phyloP scores from a whole-genome alignment of 2,329 filamentous ascomycete species.

The Davidsoniella virescens region DNA sequence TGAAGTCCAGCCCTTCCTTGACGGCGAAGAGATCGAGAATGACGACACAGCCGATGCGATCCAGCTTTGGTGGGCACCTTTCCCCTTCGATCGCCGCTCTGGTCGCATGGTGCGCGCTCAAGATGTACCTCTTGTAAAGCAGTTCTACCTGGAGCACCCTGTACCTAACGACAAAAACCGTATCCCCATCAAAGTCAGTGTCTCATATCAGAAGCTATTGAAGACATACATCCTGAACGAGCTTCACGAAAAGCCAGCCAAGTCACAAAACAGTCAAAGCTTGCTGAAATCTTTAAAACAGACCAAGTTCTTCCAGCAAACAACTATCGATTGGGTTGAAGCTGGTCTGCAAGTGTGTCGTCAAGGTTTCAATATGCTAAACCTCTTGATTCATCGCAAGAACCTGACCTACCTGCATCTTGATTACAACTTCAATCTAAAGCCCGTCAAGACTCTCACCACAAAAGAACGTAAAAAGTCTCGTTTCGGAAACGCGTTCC shows the following conservation, averaged over 20 bases:
- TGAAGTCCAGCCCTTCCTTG: slow-evolving; percentile 73
- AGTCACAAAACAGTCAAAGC: slow-evolving; percentile 90
- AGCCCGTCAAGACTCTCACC: slow-evolving; percentile 94
- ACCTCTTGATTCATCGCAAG: slow-evolving; percentile 92
- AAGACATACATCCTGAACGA: slow-evolving; percentile 96
- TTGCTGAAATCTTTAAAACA: slow-evolving; percentile 77
- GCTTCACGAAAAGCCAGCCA: slow-evolving; percentile 86
- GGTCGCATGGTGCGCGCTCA: slow-evolving; percentile 93
- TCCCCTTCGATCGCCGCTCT: slow-evolving; percentile 84
- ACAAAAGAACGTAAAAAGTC: slow-evolving; percentile 99
- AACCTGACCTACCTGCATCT: slow-evolving; percentile 96
- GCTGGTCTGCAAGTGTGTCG: slow-evolving; percentile 94
- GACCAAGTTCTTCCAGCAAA: slow-evolving; percentile 99
- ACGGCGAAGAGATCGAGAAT: slow-evolving; percentile 76
- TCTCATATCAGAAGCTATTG: slow-evolving; percentile 94
- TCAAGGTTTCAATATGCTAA: slow-evolving; percentile 98
- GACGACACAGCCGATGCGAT: slow-evolving; percentile 84
- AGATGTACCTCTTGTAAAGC: slow-evolving; percentile 91
- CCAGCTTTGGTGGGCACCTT: slow-evolving; percentile 94
- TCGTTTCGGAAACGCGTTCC: slow-evolving; percentile 96
- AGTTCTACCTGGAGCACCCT: slow-evolving; percentile 96
- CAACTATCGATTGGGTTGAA: slow-evolving; percentile 98
- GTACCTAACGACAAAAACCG: slow-evolving; percentile 36
- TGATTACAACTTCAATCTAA: slow-evolving; percentile 98
- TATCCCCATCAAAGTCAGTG: slow-evolving; percentile 90